A percentile compares a stretch with the other conserved stretches of the same genome.
phyloP scores from a whole-genome alignment of 2,329 filamentous ascomycete genomes.

The Monilinia laxa region DNA sequence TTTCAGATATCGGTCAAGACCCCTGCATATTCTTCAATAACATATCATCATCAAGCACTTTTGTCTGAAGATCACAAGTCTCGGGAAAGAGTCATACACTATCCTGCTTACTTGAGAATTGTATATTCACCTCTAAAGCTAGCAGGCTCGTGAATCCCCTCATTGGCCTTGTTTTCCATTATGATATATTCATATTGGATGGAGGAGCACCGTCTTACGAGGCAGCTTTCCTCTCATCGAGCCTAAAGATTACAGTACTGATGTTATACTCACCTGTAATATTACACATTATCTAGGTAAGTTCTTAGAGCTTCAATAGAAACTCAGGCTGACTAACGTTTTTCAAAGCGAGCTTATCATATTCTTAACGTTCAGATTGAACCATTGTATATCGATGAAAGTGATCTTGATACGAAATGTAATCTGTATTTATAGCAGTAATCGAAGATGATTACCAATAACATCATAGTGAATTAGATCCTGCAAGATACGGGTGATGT shows the following conservation, averaged over 20 bases:
- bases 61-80: no score
- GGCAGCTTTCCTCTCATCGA: conserved; percentile 53
- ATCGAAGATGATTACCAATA: no score
- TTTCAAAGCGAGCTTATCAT: background rate
- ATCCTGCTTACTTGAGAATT: conserved; percentile 55
- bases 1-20: no score
- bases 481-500: no score
- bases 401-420: no score
- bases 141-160: conserved; percentile 49
- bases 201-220: conserved; percentile 46
- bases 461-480: no score
- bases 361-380: no score
- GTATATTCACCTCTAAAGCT: conserved; percentile 42
- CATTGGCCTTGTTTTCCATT: conserved; percentile 56
- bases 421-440: no score
- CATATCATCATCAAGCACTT: no score
- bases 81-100: conserved; percentile 48
- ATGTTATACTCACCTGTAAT: conserved; percentile 54
- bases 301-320: background rate
- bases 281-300: conserved; percentile 43
- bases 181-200: conserved; percentile 48
- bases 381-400: no score
- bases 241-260: conserved; percentile 46
- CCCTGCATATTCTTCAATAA: no score
- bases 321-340: background rate